Evolutionary conservation across 441 rosid species (phyloP).

Genomic region (Pelargonium citronellum): DNA sequence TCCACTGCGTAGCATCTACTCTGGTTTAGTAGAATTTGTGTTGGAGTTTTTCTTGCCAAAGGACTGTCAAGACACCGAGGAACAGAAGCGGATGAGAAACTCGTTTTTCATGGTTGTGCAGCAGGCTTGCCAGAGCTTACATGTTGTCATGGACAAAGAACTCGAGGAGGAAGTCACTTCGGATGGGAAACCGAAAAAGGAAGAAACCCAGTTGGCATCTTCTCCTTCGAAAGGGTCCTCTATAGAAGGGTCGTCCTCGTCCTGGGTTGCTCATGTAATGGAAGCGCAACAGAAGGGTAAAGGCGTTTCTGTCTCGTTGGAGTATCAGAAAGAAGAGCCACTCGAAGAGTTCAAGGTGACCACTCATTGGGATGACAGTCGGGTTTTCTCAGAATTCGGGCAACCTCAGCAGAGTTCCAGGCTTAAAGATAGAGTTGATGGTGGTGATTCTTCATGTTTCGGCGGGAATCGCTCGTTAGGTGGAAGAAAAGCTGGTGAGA

Average conservation of each 20-base stretch:
- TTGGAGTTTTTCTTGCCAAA: conserved; percentile 73
- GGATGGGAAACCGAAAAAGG: conserved; percentile 22
- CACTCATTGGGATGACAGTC: conserved; percentile 37
- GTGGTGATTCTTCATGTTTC: conserved; percentile 27
- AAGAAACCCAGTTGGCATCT: conserved; percentile 25
- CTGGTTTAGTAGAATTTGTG: conserved; percentile 49
- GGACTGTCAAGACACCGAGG: conserved; percentile 41
- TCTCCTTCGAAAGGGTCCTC: conserved; percentile 32
- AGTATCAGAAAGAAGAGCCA: conserved; percentile 48
- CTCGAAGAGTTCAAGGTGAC: conserved; percentile 51
- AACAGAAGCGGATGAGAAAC: conserved; percentile 41
- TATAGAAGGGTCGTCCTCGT: conserved; percentile 39
- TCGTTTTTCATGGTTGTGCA: conserved; percentile 39
- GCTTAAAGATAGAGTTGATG: conserved; percentile 19
- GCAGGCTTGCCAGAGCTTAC: conserved; percentile 45
- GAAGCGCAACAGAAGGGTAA: conserved; percentile 48
- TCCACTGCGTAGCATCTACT: conserved; percentile 42
- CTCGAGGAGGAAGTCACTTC: conserved; percentile 39
- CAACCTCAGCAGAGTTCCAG: conserved; percentile 31
- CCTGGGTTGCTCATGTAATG: conserved; percentile 48
- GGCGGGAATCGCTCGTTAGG: conserved; percentile 25
- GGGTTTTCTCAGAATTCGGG: conserved; percentile 28
- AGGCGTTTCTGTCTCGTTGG: conserved; percentile 48
- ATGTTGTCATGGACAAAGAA: conserved; percentile 39
- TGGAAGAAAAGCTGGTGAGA: conserved; percentile 42